phyloP scores from a whole-genome alignment of 495 filamentous ascomycete species.

The Thozetella sp. region DNA sequence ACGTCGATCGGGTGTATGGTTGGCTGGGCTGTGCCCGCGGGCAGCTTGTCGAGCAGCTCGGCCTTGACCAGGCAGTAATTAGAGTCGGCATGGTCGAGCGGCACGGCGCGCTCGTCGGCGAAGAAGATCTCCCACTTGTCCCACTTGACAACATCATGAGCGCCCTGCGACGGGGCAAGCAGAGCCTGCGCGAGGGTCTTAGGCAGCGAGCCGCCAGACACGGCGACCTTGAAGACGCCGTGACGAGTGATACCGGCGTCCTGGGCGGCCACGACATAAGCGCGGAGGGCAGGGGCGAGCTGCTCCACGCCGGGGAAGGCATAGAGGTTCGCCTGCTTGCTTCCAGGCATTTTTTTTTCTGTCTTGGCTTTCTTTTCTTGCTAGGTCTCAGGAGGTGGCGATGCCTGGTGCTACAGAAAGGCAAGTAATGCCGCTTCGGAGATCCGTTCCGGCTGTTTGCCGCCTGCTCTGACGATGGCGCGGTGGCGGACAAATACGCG shows the following conservation, averaged over 20 bases:
- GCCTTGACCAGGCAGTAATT: constrained; percentile 89
- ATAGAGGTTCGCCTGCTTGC: constrained; percentile 81
- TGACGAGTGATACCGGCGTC: constrained; percentile 79
- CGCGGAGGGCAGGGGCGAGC: constrained; percentile 73
- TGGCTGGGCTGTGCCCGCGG: constrained; percentile 62
- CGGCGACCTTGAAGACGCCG: constrained; percentile 81
- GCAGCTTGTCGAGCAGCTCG: constrained; percentile 87
- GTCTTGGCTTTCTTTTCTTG: not conserved
- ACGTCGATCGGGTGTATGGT: constrained; percentile 77
- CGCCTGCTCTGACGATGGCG: too few relatives aligned
- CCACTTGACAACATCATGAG: constrained; percentile 71
- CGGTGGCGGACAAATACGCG: too few relatives aligned
- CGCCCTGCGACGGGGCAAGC: constrained; percentile 59
- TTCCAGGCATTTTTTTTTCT: constrained; percentile 49
- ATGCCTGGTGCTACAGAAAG: too few relatives aligned
- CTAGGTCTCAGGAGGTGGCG: too few relatives aligned
- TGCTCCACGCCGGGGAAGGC: constrained; percentile 68
- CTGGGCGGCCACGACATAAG: constrained; percentile 80
- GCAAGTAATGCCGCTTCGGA: too few relatives aligned
- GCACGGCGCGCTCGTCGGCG: constrained; percentile 93
- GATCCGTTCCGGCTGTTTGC: too few relatives aligned
- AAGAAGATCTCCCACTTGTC: constrained; percentile 97
- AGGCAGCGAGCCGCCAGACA: constrained; percentile 94
- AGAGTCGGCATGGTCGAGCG: constrained; percentile 88
- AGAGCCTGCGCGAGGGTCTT: constrained; percentile 80